Evolutionary conservation across 352 stramenopile genomes (phyloP).

Genomic region (Phytophthora pisi): DNA sequence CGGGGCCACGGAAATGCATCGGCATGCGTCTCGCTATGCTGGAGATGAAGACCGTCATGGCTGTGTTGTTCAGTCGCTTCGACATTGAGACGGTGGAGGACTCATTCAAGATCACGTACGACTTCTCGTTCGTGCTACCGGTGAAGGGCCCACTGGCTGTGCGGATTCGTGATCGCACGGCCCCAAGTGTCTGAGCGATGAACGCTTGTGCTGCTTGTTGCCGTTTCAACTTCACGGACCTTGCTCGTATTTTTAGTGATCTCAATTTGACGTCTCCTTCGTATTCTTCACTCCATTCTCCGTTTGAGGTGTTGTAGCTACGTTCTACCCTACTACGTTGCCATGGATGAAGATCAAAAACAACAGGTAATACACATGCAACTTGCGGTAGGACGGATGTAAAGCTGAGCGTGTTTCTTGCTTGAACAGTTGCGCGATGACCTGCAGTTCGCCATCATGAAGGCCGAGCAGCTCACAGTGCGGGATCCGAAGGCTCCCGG

Average conservation of each 20-base stretch:
- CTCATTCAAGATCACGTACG: conserved; percentile 37
- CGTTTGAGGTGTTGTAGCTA: not conserved
- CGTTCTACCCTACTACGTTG: not conserved
- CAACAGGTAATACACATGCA: conserved; percentile 42
- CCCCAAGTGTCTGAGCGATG: not conserved
- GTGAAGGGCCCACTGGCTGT: conserved; percentile 39
- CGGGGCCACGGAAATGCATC: conserved; percentile 53
- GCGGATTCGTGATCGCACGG: conserved; percentile 17
- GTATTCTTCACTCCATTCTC: not conserved
- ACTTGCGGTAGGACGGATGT: not conserved
- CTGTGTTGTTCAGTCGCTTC: conserved; percentile 39
- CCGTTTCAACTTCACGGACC: not conserved
- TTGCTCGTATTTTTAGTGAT: conserved; percentile 27
- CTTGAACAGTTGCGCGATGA: conserved; percentile 64
- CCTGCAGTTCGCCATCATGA: conserved; percentile 76
- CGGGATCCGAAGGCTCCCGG: conserved; percentile 48
- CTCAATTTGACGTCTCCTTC: conserved; percentile 2
- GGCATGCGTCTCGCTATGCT: conserved; percentile 45
- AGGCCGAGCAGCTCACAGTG: conserved; percentile 54
- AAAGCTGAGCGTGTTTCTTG: conserved; percentile 8
- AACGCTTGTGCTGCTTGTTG: not conserved
- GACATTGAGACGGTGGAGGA: conserved; percentile 33
- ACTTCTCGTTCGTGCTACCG: conserved; percentile 35
- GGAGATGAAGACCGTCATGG: conserved; percentile 48
- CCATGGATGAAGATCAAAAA: conserved; percentile 67